Conservation (phyloP, 208 protist genomes). For the Trypanosoma scelopori region DNA sequence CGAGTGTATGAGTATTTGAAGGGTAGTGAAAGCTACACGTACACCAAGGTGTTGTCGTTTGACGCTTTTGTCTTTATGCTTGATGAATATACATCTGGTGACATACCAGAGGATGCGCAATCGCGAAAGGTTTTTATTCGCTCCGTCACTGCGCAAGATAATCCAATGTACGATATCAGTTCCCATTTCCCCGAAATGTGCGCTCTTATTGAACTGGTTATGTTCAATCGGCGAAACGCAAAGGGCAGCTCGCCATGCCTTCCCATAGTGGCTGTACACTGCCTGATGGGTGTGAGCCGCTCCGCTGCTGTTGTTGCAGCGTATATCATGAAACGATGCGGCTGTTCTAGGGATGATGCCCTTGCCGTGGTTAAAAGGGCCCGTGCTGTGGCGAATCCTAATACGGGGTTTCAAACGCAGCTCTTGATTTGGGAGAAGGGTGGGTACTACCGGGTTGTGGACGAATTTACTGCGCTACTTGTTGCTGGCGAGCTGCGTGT, state of each 20-base stretch:
- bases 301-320: constrained; percentile 80
- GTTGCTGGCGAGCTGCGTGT: constrained; percentile 47
- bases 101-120: constrained; percentile 19
- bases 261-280: constrained; percentile 71
- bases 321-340: constrained; percentile 80
- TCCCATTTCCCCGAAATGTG: constrained; percentile 63
- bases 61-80: constrained; percentile 48
- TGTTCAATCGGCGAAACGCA: constrained; percentile 29
- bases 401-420: constrained; percentile 73
- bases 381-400: constrained; percentile 67
- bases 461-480: constrained; percentile 51
- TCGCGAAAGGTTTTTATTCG: constrained; percentile 62
- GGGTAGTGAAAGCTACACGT: constrained; percentile 25
- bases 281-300: constrained; percentile 86
- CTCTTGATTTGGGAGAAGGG: constrained; percentile 56
- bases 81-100: constrained; percentile 37
- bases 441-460: constrained; percentile 49
- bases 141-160: constrained; percentile 66
- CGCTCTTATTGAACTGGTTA: constrained; percentile 64
- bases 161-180: constrained; percentile 70
- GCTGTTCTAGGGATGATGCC: constrained; percentile 48
- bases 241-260: background rate
- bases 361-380: constrained; percentile 55
- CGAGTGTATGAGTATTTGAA: constrained; percentile 43
- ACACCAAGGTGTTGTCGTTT: constrained; percentile 36